A percentile compares a stretch with the other conserved stretches of the same genome.
Conservation (phyloP, 2,329 filamentous ascomycete genomes). For the Alternaria gansuensis region DNA sequence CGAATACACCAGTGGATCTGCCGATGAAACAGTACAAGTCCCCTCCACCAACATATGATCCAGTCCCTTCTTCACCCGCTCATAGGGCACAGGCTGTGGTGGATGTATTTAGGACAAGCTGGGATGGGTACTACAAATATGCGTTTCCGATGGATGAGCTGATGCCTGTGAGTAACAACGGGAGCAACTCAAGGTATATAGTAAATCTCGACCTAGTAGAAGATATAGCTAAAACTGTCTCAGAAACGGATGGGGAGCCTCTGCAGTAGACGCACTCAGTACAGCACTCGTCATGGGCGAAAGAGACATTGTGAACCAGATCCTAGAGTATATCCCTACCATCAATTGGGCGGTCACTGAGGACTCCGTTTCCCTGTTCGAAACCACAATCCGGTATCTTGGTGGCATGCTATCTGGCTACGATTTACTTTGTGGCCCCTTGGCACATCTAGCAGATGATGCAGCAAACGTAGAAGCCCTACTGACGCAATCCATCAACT, state of each 20-base stretch:
- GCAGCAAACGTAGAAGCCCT: conserved; percentile 64
- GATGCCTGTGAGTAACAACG: conserved; percentile 71
- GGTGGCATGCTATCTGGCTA: conserved; percentile 80
- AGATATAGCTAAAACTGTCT: neutral
- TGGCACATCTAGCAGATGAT: conserved; percentile 61
- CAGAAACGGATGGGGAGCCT: conserved; percentile 86
- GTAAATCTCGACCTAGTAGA: neutral
- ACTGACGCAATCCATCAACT: conserved; percentile 70
- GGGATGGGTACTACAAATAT: conserved; percentile 69
- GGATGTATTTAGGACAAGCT: conserved; percentile 47
- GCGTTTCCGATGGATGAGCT: conserved; percentile 83
- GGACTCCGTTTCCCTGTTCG: conserved; percentile 76
- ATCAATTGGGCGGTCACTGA: conserved; percentile 74
- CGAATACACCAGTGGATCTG: conserved; percentile 20
- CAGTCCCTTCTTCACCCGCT: conserved; percentile 15
- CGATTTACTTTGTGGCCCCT: conserved; percentile 75
- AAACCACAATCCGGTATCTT: conserved; percentile 89
- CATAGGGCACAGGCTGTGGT: conserved; percentile 47
- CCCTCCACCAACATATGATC: conserved; percentile 17
- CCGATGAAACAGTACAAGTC: conserved; percentile 25
- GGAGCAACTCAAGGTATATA: conserved; percentile 72
- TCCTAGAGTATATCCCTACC: conserved; percentile 73
- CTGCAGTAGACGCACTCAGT: conserved; percentile 79
- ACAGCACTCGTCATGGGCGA: conserved; percentile 82
- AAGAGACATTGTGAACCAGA: conserved; percentile 71